Evolutionary conservation across 306 rosid species (phyloP).

Genomic region (Amphicarpaea edgeworthii): DNA sequence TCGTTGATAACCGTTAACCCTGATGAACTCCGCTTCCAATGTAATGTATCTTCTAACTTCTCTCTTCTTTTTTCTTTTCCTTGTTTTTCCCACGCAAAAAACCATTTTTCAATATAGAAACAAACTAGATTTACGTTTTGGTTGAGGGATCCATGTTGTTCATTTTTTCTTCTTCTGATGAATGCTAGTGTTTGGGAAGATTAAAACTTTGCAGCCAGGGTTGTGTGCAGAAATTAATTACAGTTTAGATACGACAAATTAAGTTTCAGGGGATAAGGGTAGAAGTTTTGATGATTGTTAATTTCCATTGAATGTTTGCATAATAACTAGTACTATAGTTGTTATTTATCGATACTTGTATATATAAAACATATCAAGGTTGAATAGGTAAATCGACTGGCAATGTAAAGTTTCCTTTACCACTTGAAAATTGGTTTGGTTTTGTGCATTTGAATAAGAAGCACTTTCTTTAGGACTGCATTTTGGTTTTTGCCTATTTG

Average conservation of each 20-base stretch:
- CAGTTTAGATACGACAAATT: not conserved
- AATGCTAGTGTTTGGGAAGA: not conserved
- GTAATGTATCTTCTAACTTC: constrained; percentile 50
- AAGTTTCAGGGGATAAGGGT: no score
- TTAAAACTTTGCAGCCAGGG: not conserved
- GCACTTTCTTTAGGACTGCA: not conserved
- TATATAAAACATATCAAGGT: not conserved
- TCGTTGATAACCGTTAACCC: constrained; percentile 66
- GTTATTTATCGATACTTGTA: no score
- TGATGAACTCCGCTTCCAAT: constrained; percentile 74
- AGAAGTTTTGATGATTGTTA: no score
- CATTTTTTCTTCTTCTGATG: not conserved
- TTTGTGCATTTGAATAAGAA: not conserved
- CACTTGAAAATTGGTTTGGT: not conserved
- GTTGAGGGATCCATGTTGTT: not conserved
- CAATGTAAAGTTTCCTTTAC: not conserved
- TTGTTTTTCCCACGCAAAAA: not conserved
- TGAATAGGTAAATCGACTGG: not conserved
- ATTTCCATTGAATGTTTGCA: no score
- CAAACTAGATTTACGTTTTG: not conserved
- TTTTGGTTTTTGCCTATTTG: constrained; percentile 18
- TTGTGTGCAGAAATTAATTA: not conserved
- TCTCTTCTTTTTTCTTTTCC: not conserved
- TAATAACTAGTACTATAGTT: no score
- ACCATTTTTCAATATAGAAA: not conserved